These are phyloP conservation scores for Trichophaea hybrida DNA, from an alignment of 2,329 filamentous ascomycete genomes.

Conservation along the genomic window DNA sequence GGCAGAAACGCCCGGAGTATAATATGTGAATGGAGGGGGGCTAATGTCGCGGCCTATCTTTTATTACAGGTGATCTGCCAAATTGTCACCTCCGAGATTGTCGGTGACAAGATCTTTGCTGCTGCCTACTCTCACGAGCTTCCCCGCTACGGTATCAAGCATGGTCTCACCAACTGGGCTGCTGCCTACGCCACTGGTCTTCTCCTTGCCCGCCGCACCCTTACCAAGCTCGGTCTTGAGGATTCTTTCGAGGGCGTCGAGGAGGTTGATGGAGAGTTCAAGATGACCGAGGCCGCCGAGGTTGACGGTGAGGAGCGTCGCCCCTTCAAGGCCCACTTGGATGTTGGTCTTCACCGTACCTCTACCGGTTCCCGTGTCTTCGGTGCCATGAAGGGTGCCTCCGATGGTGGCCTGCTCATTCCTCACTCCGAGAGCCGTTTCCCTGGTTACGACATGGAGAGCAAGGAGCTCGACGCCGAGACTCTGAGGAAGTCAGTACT, in stretches of 20 bases:
- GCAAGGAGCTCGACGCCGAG: conserved; percentile 95
- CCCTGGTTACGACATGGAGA: conserved; percentile 94
- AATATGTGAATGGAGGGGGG: conserved; percentile 19
- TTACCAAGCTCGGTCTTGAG: conserved; percentile 93
- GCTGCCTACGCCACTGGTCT: conserved; percentile 95
- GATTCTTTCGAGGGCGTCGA: conserved; percentile 89
- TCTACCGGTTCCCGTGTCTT: conserved; percentile 98
- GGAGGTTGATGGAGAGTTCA: conserved; percentile 93
- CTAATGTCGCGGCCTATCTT: conserved; percentile 16
- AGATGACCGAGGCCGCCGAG: conserved; percentile 86
- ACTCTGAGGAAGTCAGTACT: conserved; percentile 60
- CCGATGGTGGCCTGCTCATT: conserved; percentile 89
- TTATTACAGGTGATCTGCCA: conserved; percentile 72
- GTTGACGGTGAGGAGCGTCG: conserved; percentile 74
- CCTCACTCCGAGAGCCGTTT: conserved; percentile 99
- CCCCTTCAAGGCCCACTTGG: conserved; percentile 98
- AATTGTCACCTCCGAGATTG: conserved; percentile 92
- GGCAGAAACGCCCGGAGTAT: conserved; percentile 11
- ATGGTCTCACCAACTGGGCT: conserved; percentile 99
- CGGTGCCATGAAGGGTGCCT: conserved; percentile 98
- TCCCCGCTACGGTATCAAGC: conserved; percentile 89
- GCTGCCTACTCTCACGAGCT: conserved; percentile 95
- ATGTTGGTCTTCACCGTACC: conserved; percentile 92
- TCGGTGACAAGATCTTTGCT: conserved; percentile 90
- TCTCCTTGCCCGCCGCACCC: conserved; percentile 86